Percentiles rank a stretch among this genome's conserved stretches.
Evolutionary conservation across 306 rosid species (phyloP).

Genomic region (Corylus heterophylla): DNA sequence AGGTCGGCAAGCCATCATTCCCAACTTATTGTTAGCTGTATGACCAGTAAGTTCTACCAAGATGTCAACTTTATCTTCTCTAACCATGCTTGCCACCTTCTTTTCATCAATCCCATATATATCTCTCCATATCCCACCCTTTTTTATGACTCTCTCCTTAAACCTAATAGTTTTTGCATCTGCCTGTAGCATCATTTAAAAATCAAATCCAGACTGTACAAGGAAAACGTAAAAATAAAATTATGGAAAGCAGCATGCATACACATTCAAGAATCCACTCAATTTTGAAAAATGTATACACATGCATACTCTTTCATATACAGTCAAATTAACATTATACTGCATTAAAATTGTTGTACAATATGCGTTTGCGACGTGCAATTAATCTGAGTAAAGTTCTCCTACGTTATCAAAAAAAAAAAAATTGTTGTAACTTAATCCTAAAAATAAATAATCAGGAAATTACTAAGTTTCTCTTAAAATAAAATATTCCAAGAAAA

Average conservation of each 20-base stretch:
- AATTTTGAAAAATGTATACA: not conserved
- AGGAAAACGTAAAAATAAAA: not conserved
- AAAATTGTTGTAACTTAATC: not conserved
- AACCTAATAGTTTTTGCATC: slow-evolving; percentile 91
- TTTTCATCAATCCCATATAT: slow-evolving; percentile 92
- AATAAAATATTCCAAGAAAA: not conserved
- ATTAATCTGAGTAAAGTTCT: too few relatives aligned
- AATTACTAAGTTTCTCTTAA: not conserved
- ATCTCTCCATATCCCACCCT: slow-evolving; percentile 95
- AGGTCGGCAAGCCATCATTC: slow-evolving; percentile 98
- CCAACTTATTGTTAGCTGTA: slow-evolving; percentile 95
- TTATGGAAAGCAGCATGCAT: not conserved
- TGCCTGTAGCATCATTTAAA: slow-evolving; percentile 60
- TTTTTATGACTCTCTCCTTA: slow-evolving; percentile 75
- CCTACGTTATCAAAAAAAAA: too few relatives aligned
- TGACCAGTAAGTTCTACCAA: slow-evolving; percentile 98
- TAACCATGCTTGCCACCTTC: slow-evolving; percentile 80
- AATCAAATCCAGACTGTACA: slow-evolving; percentile 13
- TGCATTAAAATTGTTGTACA: not conserved
- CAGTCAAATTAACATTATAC: not conserved
- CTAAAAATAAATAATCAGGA: not conserved
- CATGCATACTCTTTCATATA: not conserved
- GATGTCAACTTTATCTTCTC: slow-evolving; percentile 94
- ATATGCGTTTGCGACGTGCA: too few relatives aligned
- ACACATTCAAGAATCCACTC: not conserved